Evolutionary conservation across 768 basidiomycete genomes (phyloP), one percentile per base, ranked within the genome.

Genomic region (Termitomyces sp.): DNA sequence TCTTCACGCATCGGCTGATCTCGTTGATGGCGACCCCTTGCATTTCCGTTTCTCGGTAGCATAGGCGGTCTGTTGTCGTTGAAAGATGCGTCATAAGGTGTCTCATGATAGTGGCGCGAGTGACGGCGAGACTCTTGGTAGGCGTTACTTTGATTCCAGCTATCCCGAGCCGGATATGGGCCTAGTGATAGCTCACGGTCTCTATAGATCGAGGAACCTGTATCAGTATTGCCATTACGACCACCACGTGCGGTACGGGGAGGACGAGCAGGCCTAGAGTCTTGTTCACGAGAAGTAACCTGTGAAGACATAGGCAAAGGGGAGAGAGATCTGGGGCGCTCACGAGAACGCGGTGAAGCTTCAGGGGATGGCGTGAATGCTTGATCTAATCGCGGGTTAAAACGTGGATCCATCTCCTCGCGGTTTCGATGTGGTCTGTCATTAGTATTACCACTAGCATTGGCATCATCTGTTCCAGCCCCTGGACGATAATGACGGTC

Each of bases 401-500:
- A 64, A 33, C 57, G 63, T 50, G 64, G 44, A 57, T 65, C 63
- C 32, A 64, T 43, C 16, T 46, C 40, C 26, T 60, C 63, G 48
- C 60, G 56, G 26, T 57, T 54, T 14, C 69, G 60, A 32, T 67
- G 65, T 28, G 60, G 65, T 64, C 71, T 71, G 33, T 63, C 62
- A 58, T 71, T 68, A 48, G 66, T 56, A 55, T 40, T 40, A 53
- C 38, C 68, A 60, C 62, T 53, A 56, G 59, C 58, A 54, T 61
- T 38, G 55, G 60, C 23, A 44, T 56, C 48, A 44, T 65, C 67
- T 13, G 64, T 61, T 28, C 67, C 75, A 26, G 28, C 49, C 23
- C 68, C 75, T 36, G 86, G 85, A 50, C 85, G 82, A 69, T 89
- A 88, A 68, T 87, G 84, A 32, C 87, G 81, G 68, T 88, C 87